phyloP scores from a whole-genome alignment of 495 filamentous ascomycete species.

The Xylaria scruposa region DNA sequence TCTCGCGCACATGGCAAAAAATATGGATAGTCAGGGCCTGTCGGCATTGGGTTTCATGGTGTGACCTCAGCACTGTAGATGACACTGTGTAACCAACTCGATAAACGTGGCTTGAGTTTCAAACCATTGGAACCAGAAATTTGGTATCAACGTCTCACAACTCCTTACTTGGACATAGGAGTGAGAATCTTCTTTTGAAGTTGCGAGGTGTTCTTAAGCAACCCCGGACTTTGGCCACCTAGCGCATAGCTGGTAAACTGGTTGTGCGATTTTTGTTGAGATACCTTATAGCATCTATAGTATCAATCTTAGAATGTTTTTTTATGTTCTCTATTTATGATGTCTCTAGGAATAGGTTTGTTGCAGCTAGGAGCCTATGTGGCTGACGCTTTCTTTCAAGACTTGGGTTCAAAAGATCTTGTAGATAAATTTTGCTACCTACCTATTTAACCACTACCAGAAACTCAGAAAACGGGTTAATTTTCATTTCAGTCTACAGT shows the following conservation, averaged over 20 bases:
- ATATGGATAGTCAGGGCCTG: conserved; percentile 8
- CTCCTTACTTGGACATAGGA: background rate
- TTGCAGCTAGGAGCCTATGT: background rate
- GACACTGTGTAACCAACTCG: background rate
- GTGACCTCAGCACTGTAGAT: background rate
- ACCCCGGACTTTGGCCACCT: conserved; percentile 12
- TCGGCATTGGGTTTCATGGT: conserved; percentile 16
- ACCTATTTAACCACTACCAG: background rate
- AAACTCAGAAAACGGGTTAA: background rate
- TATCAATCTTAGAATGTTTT: background rate
- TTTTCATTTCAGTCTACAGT: background rate
- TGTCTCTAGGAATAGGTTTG: too few species aligned
- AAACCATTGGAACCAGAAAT: background rate
- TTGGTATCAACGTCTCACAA: background rate
- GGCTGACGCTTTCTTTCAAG: background rate
- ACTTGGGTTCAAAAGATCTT: background rate
- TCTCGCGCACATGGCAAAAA: conserved; percentile 24
- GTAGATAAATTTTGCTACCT: background rate
- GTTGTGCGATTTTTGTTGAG: background rate
- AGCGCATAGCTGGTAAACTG: background rate
- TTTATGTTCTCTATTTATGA: too few species aligned
- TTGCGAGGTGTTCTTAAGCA: background rate
- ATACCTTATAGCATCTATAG: background rate
- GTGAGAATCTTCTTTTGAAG: background rate
- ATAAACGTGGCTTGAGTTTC: background rate